Conservation (phyloP, 1,139 yeast genomes). For the Debaryomyces udenii region DNA sequence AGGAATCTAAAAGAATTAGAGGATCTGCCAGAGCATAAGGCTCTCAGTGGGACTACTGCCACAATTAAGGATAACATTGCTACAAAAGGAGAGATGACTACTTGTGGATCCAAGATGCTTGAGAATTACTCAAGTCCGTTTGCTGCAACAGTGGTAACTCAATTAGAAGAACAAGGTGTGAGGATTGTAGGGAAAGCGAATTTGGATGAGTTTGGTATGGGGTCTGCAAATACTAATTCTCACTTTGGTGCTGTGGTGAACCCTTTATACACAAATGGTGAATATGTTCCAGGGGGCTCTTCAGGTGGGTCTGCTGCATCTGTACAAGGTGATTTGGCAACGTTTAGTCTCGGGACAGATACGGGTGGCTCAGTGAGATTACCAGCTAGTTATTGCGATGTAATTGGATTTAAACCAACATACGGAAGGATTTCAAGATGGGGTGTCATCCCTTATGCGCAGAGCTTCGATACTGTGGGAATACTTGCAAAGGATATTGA, state of each 20-base stretch:
- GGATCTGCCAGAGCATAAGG: neutral
- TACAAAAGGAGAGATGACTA: slow-evolving; percentile 64
- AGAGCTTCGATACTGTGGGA: slow-evolving; percentile 93
- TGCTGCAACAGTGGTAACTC: slow-evolving; percentile 70
- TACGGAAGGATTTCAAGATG: slow-evolving; percentile 90
- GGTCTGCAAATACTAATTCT: slow-evolving; percentile 65
- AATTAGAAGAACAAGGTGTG: slow-evolving; percentile 57
- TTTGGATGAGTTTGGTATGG: slow-evolving; percentile 98
- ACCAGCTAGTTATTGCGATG: slow-evolving; percentile 87
- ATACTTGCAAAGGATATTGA: slow-evolving; percentile 58
- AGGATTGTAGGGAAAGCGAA: slow-evolving; percentile 81
- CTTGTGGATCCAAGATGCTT: slow-evolving; percentile 74
- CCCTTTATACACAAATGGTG: slow-evolving; percentile 52
- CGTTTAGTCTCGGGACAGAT: slow-evolving; percentile 82
- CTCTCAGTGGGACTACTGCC: slow-evolving; percentile 16
- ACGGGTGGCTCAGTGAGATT: slow-evolving; percentile 95
- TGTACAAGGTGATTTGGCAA: slow-evolving; percentile 70
- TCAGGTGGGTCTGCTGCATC: slow-evolving; percentile 97
- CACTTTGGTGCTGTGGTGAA: slow-evolving; percentile 68
- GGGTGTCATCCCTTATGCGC: slow-evolving; percentile 94
- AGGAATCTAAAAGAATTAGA: neutral
- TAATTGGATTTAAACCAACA: slow-evolving; percentile 87
- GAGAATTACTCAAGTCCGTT: slow-evolving; percentile 70
- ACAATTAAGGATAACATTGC: slow-evolving; percentile 74
- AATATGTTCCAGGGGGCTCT: slow-evolving; percentile 79